Percentiles rank a stretch among this genome's conserved stretches.
phyloP scores from a whole-genome alignment of 2,329 filamentous ascomycete species.

The Apiospora saccharicola region DNA sequence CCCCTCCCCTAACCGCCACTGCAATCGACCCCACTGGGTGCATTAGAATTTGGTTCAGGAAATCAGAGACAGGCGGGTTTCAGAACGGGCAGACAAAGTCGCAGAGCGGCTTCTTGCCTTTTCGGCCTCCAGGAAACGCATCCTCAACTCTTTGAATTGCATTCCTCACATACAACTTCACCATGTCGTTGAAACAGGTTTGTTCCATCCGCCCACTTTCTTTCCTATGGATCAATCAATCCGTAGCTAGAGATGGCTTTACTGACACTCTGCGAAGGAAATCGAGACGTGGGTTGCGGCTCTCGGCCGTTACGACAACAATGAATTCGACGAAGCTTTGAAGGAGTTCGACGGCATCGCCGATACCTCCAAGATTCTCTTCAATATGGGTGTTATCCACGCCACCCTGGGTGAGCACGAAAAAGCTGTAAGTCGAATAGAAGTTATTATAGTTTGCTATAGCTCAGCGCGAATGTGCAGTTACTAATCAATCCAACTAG shows the following conservation, averaged over 20 bases:
- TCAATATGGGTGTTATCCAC: conserved; percentile 98
- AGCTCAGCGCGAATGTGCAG: conserved; percentile 23
- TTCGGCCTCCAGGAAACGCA: background rate
- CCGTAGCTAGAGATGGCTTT: background rate
- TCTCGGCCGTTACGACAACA: conserved; percentile 91
- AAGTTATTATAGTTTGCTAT: background rate
- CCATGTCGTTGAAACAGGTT: conserved; percentile 46
- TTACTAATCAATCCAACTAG: conserved; percentile 54
- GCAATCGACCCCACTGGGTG: conserved; percentile 13
- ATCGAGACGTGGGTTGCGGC: conserved; percentile 98
- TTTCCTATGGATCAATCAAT: background rate
- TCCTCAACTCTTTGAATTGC: background rate
- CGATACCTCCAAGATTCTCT: conserved; percentile 97
- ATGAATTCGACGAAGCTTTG: conserved; percentile 92
- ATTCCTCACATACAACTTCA: background rate
- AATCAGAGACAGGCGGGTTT: conserved; percentile 11
- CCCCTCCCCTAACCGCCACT: conserved; percentile 14
- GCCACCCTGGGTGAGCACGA: conserved; percentile 95
- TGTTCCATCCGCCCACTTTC: conserved; percentile 23
- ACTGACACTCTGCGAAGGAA: conserved; percentile 66
- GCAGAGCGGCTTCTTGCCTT: conserved; percentile 25
- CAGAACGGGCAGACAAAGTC: conserved; percentile 22
- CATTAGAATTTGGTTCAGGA: conserved; percentile 13
- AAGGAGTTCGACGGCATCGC: conserved; percentile 84
- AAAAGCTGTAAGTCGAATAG: conserved; percentile 75